phyloP scores from a whole-genome alignment of 1,284 basidiomycete species.

The Xerocomus amazonicus region DNA sequence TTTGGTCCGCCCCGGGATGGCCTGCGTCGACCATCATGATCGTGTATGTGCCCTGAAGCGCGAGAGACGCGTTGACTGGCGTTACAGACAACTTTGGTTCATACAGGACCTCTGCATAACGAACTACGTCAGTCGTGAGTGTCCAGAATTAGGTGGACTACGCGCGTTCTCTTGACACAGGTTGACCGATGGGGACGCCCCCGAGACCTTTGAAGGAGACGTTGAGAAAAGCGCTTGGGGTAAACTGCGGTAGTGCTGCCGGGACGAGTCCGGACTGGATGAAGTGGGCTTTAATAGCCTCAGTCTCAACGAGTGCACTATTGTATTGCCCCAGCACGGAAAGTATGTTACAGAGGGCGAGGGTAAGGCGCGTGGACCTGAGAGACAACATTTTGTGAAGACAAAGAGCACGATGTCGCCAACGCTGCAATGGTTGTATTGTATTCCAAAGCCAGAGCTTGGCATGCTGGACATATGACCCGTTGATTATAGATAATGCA shows the following conservation, averaged over 20 bases:
- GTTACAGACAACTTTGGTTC: slow-evolving; percentile 48
- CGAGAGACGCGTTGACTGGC: slow-evolving; percentile 43
- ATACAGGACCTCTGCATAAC: slow-evolving; percentile 46
- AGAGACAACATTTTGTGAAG: slow-evolving; percentile 16
- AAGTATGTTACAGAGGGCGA: slow-evolving; percentile 35
- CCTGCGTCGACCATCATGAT: slow-evolving; percentile 71
- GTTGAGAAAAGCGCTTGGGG: slow-evolving; percentile 51
- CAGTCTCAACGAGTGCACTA: slow-evolving; percentile 39
- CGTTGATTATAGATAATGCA: slow-evolving; percentile 12
- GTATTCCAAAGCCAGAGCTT: slow-evolving; percentile 22
- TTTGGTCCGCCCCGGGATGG: slow-evolving; percentile 52
- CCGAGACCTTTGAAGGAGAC: slow-evolving; percentile 51
- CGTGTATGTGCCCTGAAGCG: slow-evolving; percentile 52
- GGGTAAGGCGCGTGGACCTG: slow-evolving; percentile 30
- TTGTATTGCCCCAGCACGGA: slow-evolving; percentile 43
- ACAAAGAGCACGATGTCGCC: not conserved
- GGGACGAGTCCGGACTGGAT: slow-evolving; percentile 57
- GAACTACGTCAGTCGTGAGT: not conserved
- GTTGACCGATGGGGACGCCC: slow-evolving; percentile 53
- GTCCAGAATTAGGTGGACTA: slow-evolving; percentile 9
- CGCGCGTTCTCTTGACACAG: slow-evolving; percentile 54
- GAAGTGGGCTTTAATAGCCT: slow-evolving; percentile 61
- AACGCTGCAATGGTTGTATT: not conserved
- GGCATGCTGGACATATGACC: slow-evolving; percentile 14
- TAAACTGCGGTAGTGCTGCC: slow-evolving; percentile 51